phyloP scores from a whole-genome alignment of 352 stramenopile species.

The Pythium diclinum region DNA sequence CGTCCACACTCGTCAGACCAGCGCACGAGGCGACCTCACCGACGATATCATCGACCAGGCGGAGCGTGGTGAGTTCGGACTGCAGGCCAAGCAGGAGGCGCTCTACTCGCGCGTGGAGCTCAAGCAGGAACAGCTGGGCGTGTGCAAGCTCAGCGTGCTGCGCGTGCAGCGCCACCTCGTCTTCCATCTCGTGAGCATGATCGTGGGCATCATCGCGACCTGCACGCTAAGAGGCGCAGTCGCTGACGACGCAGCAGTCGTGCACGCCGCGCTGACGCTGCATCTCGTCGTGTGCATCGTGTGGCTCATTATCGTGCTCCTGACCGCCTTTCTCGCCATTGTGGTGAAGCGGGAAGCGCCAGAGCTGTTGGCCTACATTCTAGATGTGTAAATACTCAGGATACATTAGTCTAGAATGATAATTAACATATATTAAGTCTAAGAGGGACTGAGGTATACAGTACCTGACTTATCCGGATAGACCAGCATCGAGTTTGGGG shows the following conservation, averaged over 20 bases:
- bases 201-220: constrained; percentile 40
- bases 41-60: constrained; percentile 55
- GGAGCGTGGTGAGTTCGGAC: constrained; percentile 59
- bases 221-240: constrained; percentile 19
- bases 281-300: constrained; percentile 45
- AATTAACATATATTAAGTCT: not conserved
- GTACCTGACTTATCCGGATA: not conserved
- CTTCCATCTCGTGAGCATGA: constrained; percentile 37
- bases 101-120: constrained; percentile 52
- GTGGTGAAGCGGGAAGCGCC: constrained; percentile 43
- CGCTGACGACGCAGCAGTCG: constrained; percentile 20
- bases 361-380: constrained; percentile 41
- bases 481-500: not conserved
- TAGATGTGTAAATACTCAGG: constrained; percentile 32
- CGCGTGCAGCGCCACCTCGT: constrained; percentile 45
- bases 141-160: constrained; percentile 54
- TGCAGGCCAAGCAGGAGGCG: constrained; percentile 63
- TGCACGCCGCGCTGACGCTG: constrained; percentile 32
- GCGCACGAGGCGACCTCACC: constrained; percentile 36
- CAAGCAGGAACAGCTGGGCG: constrained; percentile 47
- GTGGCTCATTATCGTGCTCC: constrained; percentile 39
- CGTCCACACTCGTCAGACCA: constrained; percentile 33
- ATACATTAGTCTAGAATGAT: not conserved
- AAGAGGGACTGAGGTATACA: not conserved
- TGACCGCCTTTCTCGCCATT: constrained; percentile 38